These are phyloP conservation scores for Cordia subcordata DNA, from an alignment of 257 asterid genomes.

Conservation along the genomic window DNA sequence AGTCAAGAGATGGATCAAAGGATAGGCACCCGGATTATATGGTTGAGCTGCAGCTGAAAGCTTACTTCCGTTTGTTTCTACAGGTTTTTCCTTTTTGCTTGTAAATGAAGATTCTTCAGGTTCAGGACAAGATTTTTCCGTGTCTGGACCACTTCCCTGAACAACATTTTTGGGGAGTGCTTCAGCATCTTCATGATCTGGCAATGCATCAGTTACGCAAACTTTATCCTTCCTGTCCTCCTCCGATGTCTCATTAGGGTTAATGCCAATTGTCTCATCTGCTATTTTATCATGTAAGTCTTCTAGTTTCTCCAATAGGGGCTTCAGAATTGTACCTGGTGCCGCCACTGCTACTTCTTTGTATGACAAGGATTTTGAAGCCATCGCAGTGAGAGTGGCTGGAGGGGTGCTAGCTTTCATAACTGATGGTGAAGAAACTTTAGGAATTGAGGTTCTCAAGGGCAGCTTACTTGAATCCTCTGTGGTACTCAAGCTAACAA, in stretches of 20 bases:
- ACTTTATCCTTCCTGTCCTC: conserved; percentile 35
- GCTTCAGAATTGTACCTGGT: conserved; percentile 97
- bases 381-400: conserved; percentile 57
- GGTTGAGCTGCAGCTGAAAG: conserved; percentile 96
- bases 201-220: conserved; percentile 36
- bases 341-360: conserved; percentile 95
- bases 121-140: conserved; percentile 25
- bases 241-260: conserved; percentile 54
- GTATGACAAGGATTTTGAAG: conserved; percentile 85
- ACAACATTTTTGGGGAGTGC: conserved; percentile 35
- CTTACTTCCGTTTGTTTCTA: conserved; percentile 71
- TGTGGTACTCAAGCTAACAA: conserved; percentile 20
- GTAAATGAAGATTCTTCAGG: conserved; percentile 41
- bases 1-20: conserved; percentile 39
- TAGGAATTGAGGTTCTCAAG: conserved; percentile 38
- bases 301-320: conserved; percentile 81
- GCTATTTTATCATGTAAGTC: conserved; percentile 58
- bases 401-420: conserved; percentile 45
- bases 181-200: conserved; percentile 38
- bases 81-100: conserved; percentile 42
- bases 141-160: conserved; percentile 40
- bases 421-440: conserved; percentile 35
- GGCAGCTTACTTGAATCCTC: conserved; percentile 48
- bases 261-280: conserved; percentile 48
- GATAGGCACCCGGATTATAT: conserved; percentile 71